These are phyloP conservation scores for Talaromyces nanjingensis DNA, from an alignment of 495 filamentous ascomycete genomes.

Conservation along the genomic window DNA sequence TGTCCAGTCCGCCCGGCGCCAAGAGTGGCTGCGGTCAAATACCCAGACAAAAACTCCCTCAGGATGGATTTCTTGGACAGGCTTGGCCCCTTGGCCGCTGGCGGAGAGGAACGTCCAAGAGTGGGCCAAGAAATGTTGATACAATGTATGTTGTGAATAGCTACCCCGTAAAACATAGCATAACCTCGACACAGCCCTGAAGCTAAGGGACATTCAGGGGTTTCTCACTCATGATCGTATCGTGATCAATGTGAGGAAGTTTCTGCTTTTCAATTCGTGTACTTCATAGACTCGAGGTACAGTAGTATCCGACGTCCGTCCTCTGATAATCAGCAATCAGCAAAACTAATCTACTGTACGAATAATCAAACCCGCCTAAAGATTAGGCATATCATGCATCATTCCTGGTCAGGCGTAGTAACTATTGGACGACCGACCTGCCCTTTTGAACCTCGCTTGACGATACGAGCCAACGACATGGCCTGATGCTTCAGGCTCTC, in stretches of 20 bases:
- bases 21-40: not conserved
- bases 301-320: too few species aligned
- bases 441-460: not conserved
- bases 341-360: too few species aligned
- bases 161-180: not conserved
- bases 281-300: not conserved
- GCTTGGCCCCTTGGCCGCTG: constrained; percentile 2
- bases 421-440: not conserved
- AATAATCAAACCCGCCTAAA: not conserved
- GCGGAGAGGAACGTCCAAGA: constrained; percentile 8
- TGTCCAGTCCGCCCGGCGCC: constrained; percentile 1
- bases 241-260: not conserved
- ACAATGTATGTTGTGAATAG: not conserved
- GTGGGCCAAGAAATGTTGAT: constrained; percentile 1
- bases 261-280: not conserved
- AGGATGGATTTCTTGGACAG: not conserved
- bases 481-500: not conserved
- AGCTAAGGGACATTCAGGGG: not conserved
- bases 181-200: not conserved
- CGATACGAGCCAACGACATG: not conserved
- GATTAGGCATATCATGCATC: not conserved
- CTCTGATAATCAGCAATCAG: too few species aligned
- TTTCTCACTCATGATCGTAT: not conserved
- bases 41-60: not conserved
- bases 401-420: not conserved